Base-by-base conservation (phyloP, 2,329 filamentous ascomycete species). In the Aspergillus clavatus region DNA sequence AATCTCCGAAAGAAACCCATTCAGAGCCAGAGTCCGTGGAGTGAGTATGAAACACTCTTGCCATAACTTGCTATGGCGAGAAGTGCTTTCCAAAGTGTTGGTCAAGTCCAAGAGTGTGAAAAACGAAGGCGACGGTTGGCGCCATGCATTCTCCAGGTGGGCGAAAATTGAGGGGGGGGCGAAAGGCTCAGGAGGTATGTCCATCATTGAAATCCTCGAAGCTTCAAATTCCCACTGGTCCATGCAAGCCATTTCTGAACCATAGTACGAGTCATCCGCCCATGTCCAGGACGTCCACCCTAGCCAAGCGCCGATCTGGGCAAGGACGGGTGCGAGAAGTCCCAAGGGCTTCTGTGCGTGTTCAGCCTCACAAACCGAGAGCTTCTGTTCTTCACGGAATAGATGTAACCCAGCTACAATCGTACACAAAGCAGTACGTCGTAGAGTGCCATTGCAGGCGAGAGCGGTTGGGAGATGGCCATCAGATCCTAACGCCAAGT, bases 371-470 rank as follows among this genome's bases (percentile, higher is more conserved):
- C 73, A 69, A 3, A 83, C 78, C 49, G 87, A 81, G 1, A 98
- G 77, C 61, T 95, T 97, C 51, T 86, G 78, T 63, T 98, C 93
- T 64, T 98, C 91, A 0, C 86, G 78, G n/a, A 95, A 72, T 3
- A 97, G 74, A 68, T 98, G 93, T 10, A 98, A 73, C 1, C 81
- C 85, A 29, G 83, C 72, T 52, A 94, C 73, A 28, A 91, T 78
- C 41, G 86, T 75, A 58, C 87, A 79, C 61, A 84, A 72, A 26
- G 86, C 76, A 43, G 82, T 83, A 45, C 78, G 75, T 35, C 82
- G 78, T 40, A 75, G 74, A 45, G 80, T 79, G 41, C 71, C 69
- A 28, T 77, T 71, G 43, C 74, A 78, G 41, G 76, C 69, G 51
- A 58, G 64, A 24, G 66, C 79, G 0, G 83, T 86, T 22, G 86